These are phyloP conservation scores for Ceratocystis harringtonii DNA, from an alignment of 2,329 filamentous ascomycete genomes.

Conservation along the genomic window DNA sequence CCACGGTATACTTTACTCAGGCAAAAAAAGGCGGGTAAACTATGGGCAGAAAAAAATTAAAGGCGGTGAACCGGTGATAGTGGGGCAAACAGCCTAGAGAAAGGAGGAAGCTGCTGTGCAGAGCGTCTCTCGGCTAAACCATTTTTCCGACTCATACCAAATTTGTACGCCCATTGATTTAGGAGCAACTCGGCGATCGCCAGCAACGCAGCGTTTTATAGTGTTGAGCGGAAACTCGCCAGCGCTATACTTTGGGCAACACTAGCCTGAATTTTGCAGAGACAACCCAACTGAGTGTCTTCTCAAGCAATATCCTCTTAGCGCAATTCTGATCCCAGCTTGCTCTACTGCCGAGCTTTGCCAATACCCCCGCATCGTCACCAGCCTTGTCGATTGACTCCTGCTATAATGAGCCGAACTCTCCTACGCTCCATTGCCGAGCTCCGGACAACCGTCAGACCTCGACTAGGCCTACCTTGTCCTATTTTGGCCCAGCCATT, in stretches of 20 bases:
- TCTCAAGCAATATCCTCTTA: neutral
- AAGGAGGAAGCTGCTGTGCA: neutral
- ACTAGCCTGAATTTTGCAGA: neutral
- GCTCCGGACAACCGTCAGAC: slow-evolving; percentile 32
- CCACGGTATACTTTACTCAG: neutral
- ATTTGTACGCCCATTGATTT: slow-evolving; percentile 4
- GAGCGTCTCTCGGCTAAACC: slow-evolving; percentile 1
- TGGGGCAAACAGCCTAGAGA: slow-evolving; percentile 7
- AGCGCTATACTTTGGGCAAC: neutral
- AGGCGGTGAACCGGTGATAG: slow-evolving; percentile 12
- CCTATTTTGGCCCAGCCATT: slow-evolving; percentile 33
- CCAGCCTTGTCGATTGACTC: neutral
- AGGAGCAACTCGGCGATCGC: neutral
- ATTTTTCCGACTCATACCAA: slow-evolving; percentile 14
- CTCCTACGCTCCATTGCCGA: slow-evolving; percentile 50
- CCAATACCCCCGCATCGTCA: neutral
- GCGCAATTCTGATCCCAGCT: too few species aligned
- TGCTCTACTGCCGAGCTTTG: neutral
- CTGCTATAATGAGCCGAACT: slow-evolving; percentile 37
- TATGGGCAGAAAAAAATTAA: slow-evolving; percentile 16
- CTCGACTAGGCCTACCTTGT: slow-evolving; percentile 17
- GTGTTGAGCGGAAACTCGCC: neutral
- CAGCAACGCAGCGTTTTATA: neutral
- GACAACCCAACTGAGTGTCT: neutral
- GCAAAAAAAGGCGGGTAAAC: slow-evolving; percentile 8